Conservation (phyloP, 441 rosid species). For the Jatropha multifida region DNA sequence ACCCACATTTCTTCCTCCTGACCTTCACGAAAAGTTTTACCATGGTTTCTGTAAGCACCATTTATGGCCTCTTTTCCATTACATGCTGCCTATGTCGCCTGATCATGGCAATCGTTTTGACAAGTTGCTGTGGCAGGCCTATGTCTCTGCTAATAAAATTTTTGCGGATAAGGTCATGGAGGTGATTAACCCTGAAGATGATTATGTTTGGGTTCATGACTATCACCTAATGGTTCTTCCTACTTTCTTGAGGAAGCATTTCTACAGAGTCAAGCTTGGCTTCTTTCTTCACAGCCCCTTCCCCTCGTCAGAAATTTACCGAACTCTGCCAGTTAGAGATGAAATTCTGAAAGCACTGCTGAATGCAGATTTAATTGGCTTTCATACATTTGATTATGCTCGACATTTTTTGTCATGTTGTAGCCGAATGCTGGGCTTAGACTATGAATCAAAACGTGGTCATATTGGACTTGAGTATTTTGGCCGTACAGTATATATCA, state of each 20-base stretch:
- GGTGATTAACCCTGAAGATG: slow-evolving; percentile 67
- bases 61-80: slow-evolving; percentile 84
- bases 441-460: slow-evolving; percentile 75
- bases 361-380: slow-evolving; percentile 74
- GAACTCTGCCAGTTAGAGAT: slow-evolving; percentile 66
- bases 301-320: slow-evolving; percentile 78
- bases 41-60: slow-evolving; percentile 76
- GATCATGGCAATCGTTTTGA: slow-evolving; percentile 66
- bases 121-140: slow-evolving; percentile 61
- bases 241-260: slow-evolving; percentile 70
- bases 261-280: slow-evolving; percentile 61
- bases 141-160: slow-evolving; percentile 67
- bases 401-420: slow-evolving; percentile 79
- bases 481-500: slow-evolving; percentile 68
- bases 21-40: slow-evolving; percentile 54
- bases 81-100: slow-evolving; percentile 72
- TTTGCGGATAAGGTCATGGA: slow-evolving; percentile 79
- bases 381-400: slow-evolving; percentile 81
- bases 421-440: slow-evolving; percentile 72
- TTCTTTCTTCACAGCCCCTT: slow-evolving; percentile 86
- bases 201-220: slow-evolving; percentile 81
- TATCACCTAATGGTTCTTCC: slow-evolving; percentile 85
- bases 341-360: slow-evolving; percentile 63
- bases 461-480: slow-evolving; percentile 72
- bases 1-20: slow-evolving; percentile 67